phyloP scores from a whole-genome alignment of 1,284 basidiomycete species.

The Ganoderma resinaceum region DNA sequence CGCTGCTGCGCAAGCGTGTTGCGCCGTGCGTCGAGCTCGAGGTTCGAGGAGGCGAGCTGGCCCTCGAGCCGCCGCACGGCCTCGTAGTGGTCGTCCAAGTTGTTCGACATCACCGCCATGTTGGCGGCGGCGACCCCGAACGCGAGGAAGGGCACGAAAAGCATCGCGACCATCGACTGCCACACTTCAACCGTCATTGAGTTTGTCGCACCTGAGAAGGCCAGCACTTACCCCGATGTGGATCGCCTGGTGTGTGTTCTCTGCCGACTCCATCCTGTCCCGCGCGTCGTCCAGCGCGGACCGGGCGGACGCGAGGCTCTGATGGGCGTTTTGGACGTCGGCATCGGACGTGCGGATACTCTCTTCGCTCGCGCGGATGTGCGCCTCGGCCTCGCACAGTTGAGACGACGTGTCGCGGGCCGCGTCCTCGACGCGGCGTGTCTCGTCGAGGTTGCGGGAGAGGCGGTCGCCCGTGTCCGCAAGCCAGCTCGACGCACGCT shows the following conservation, averaged over 20 bases:
- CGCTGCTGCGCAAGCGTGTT: conserved; percentile 9
- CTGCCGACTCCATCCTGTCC: background rate
- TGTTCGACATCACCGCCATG: background rate
- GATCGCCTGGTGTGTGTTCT: background rate
- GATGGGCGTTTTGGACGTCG: background rate
- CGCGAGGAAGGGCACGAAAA: conserved; percentile 4
- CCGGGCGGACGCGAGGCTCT: conserved; percentile 4
- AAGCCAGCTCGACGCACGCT: conserved; percentile 4
- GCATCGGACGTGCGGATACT: conserved; percentile 6
- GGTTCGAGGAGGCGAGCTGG: conserved; percentile 11
- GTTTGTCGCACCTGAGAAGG: background rate
- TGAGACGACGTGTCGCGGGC: conserved; percentile 4
- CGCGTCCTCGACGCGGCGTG: background rate
- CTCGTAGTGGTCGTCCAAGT: background rate
- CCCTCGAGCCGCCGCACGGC: background rate
- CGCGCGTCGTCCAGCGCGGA: conserved; percentile 1
- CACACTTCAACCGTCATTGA: background rate
- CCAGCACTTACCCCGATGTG: conserved; percentile 7
- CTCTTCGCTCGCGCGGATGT: background rate
- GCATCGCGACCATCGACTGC: background rate
- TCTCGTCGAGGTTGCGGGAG: conserved; percentile 9
- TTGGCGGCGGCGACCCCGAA: conserved; percentile 7
- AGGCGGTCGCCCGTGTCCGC: conserved; percentile 8
- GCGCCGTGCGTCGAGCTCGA: conserved; percentile 8
- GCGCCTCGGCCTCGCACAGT: background rate